Evolutionary conservation across 139 green algal species (phyloP), one percentile per base, ranked within the genome.

Genomic region (Chlorella sp.): DNA sequence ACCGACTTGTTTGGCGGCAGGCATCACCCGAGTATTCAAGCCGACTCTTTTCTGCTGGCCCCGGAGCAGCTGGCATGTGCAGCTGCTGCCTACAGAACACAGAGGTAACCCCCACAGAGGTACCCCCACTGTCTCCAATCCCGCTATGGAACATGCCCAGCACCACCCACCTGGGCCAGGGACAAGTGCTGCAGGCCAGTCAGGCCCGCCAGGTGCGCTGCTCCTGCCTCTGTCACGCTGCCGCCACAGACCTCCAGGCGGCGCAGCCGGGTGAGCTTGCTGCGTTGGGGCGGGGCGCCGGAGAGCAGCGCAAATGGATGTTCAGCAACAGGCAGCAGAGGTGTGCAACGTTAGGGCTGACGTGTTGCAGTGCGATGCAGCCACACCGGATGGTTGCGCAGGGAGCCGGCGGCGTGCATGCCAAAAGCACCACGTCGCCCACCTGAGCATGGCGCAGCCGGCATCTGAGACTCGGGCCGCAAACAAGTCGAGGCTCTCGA

Each of bases 401-500:
- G n/a, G n/a, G n/a, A n/a, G n/a, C n/a, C n/a, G n/a, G n/a, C n/a
- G n/a, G n/a, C n/a, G n/a, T n/a, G n/a, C n/a, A 38, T 14, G 32
- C 38, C 17, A 13, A 54, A 76, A 64, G 73, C 44, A 43, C 11
- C 44, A 41, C 5, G 32, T 8, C n/a, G 34, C n/a, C 51, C 56
- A 89, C 88, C 88, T 87, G 69, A 92, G 32, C 28, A 76, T 67
- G 11, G 43, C 73, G 56, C 90, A 93, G 73, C 81, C 87, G 30
- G 58, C 48, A 65, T 93, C 89, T 36, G 82, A 84, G 30, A 93
- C 62, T 28, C 76, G 62, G 24, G 90, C 87, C 28, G 77, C 87
- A 82, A 93, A 93, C 44, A 93, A 48, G 85, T 93, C 90, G 54
- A 93, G 85, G 64, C n/a, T 41, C n/a, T 89, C 78, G 5, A 93